Conservation (phyloP, 805 yeast genomes). For the Myxozyma vanderwaltii region DNA sequence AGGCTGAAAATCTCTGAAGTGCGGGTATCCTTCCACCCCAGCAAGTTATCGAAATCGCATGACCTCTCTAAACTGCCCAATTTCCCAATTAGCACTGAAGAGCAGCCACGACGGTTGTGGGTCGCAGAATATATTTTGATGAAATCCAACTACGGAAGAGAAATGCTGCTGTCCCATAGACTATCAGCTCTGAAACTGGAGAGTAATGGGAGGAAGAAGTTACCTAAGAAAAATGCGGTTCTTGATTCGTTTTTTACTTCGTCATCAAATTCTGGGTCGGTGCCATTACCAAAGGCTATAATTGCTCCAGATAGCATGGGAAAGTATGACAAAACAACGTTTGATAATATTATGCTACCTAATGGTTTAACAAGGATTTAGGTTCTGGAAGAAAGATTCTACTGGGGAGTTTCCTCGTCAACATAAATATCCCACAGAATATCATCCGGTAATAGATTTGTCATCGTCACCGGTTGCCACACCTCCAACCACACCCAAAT, state of each 20-base stretch:
- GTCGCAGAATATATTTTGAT: conserved; percentile 1
- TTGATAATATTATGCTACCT: no score
- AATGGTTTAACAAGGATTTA: no score
- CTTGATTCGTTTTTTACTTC: not conserved
- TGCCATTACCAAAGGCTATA: no score
- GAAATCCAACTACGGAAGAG: not conserved
- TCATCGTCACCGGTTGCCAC: conserved; percentile 1
- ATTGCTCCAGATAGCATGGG: no score
- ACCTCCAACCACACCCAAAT: not conserved
- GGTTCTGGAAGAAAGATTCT: not conserved
- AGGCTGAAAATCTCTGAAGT: not conserved
- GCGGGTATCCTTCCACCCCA: not conserved
- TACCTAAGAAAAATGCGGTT: not conserved
- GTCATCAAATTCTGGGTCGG: no score
- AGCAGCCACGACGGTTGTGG: not conserved
- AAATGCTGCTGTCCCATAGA: not conserved
- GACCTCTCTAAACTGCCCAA: not conserved
- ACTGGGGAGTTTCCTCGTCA: not conserved
- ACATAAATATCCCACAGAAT: not conserved
- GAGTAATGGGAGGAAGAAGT: not conserved
- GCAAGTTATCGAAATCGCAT: not conserved
- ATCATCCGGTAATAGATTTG: not conserved
- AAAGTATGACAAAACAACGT: no score
- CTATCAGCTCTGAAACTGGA: not conserved
- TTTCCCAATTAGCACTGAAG: not conserved